These are phyloP conservation scores for Fusarium nematophilum DNA, from an alignment of 2,329 filamentous ascomycete species.

Conservation along the genomic window DNA sequence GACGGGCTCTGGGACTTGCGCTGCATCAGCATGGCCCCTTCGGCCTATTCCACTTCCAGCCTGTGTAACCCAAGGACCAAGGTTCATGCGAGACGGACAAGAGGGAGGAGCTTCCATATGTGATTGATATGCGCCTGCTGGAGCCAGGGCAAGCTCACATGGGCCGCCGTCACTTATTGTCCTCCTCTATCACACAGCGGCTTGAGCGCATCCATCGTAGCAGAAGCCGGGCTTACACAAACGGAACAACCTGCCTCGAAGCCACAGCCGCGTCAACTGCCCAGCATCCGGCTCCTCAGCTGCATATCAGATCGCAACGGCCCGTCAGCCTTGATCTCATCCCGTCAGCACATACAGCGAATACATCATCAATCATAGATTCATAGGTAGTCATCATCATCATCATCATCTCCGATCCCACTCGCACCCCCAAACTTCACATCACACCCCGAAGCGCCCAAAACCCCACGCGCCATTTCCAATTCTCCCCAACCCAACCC, in stretches of 20 bases:
- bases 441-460: constrained; percentile 6
- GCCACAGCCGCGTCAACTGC: neutral
- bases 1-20: neutral
- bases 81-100: constrained; percentile 21
- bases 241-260: neutral
- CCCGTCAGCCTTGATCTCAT: constrained; percentile 13
- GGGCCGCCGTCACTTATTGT: no score
- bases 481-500: constrained; percentile 3
- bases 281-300: neutral
- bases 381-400: constrained; percentile 1
- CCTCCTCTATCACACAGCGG: no score
- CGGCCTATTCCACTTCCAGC: neutral
- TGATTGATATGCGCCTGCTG: neutral
- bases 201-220: no score
- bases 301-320: constrained; percentile 2
- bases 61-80: constrained; percentile 21
- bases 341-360: constrained; percentile 8
- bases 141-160: no score
- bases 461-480: constrained; percentile 41
- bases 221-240: no score
- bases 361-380: constrained; percentile 6
- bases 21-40: neutral
- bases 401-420: neutral
- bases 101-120: constrained; percentile 22
- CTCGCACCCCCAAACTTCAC: constrained; percentile 13